These are phyloP conservation scores for Nemania serpens DNA, from an alignment of 2,329 filamentous ascomycete genomes.

Conservation along the genomic window DNA sequence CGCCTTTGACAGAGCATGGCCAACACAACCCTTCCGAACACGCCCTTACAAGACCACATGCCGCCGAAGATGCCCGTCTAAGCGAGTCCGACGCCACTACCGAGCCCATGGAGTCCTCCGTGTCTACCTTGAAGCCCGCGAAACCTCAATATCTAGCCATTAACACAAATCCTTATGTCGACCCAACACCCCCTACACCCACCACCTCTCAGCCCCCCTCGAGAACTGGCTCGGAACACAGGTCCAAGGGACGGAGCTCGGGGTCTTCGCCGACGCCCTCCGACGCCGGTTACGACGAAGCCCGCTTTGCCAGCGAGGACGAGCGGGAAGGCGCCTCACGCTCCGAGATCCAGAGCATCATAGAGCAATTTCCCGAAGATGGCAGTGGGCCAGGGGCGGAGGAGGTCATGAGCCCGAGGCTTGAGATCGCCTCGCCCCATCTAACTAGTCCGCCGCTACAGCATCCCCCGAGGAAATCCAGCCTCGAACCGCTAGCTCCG, in stretches of 20 bases:
- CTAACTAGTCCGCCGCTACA: constrained; percentile 65
- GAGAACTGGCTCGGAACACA: constrained; percentile 60
- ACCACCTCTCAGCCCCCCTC: constrained; percentile 61
- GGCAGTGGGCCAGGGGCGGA: constrained; percentile 73
- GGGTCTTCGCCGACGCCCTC: constrained; percentile 60
- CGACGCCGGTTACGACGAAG: constrained; percentile 62
- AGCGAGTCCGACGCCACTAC: constrained; percentile 12
- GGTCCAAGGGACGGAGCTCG: constrained; percentile 50
- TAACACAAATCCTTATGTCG: constrained; percentile 55
- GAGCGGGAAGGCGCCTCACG: constrained; percentile 71
- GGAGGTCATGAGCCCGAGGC: constrained; percentile 88
- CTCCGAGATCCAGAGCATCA: constrained; percentile 94
- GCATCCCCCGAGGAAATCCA: constrained; percentile 84
- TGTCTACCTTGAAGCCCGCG: constrained; percentile 55
- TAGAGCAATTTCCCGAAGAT: constrained; percentile 88
- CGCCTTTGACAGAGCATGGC: background rate
- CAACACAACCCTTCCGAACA: background rate
- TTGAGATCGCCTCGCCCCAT: constrained; percentile 82
- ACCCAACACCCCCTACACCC: constrained; percentile 63
- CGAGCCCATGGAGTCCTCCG: constrained; percentile 50
- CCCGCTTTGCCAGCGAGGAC: constrained; percentile 61
- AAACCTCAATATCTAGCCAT: constrained; percentile 54
- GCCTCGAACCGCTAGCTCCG: constrained; percentile 72
- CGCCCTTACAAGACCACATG: background rate
- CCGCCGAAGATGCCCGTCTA: background rate